Evolutionary conservation across 2,329 filamentous ascomycete species (phyloP).

Genomic region (Colletotrichum tropicicola): DNA sequence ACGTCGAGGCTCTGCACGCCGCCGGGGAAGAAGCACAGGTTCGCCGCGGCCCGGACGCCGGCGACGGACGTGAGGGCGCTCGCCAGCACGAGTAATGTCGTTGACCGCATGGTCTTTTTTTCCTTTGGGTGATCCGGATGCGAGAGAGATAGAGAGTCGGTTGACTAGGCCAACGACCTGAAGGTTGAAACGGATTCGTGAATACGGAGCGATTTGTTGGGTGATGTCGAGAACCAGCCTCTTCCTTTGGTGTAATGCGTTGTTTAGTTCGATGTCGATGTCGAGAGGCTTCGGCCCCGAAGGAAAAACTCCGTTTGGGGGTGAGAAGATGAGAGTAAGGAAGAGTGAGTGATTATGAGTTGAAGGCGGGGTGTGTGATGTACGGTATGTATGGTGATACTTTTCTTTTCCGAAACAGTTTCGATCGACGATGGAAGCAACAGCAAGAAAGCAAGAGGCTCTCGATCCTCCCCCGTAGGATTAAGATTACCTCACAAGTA

Average conservation of each 20-base stretch:
- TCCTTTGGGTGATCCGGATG: not conserved
- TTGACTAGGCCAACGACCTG: no score
- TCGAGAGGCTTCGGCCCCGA: constrained; percentile 4
- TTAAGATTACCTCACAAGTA: constrained; percentile 19
- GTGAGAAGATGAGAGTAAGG: not conserved
- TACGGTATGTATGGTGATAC: not conserved
- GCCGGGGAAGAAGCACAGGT: constrained; percentile 28
- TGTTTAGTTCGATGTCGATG: not conserved
- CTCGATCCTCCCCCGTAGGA: constrained; percentile 13
- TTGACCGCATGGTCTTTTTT: constrained; percentile 13
- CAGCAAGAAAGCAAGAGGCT: constrained; percentile 2
- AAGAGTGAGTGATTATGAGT: not conserved
- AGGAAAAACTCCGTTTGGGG: not conserved
- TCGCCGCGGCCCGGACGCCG: constrained; percentile 6
- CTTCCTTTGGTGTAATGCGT: not conserved
- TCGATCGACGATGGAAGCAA: no score
- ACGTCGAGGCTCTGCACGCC: constrained; percentile 23
- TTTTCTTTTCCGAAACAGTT: not conserved
- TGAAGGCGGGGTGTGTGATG: not conserved
- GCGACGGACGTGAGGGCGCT: not conserved
- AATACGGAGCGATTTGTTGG: not conserved
- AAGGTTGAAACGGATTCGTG: not conserved
- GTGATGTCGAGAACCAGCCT: constrained; percentile 23
- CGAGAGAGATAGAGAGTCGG: not conserved
- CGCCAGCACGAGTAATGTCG: constrained; percentile 6